Base-by-base conservation (phyloP, 2,329 filamentous ascomycete species). In the Trichoderma oligosporum region DNA sequence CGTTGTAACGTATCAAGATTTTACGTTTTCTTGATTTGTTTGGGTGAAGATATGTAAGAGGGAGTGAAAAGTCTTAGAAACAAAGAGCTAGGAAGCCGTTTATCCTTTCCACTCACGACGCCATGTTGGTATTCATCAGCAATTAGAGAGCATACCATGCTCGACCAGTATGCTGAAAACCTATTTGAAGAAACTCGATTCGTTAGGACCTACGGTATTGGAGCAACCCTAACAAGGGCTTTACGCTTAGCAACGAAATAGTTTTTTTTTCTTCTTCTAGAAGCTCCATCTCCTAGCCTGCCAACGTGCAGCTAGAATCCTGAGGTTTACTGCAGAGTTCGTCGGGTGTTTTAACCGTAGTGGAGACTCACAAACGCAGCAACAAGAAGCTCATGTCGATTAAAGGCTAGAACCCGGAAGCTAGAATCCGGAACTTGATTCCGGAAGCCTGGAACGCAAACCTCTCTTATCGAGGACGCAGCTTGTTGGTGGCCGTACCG, bases 321-420 rank as follows among this genome's bases (percentile, higher is more conserved):
- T 25, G 24, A 29, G 42, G 16, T 55, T 22, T 25, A 48, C 18
- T 49, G 27, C 51, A 44, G 24, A 49, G 33, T 29, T 41, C 24
- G 24, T 47, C 41, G 46, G 57, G 47, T 51, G 44, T 33, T 46
- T 25, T 41, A 56, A 29, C 45, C 57, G 46, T 9, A 20, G 45
- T 41, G 53, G 57, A 29, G 24, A 57, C 18, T 42, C 33, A 29
- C 57, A 59, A 59, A 57, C 57, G 46, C 35, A 57, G n/a, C 9
- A 24, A 14, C 9, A n/a, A 45, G 27, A 55, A 24, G 7, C 35
- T 27, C 45, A 55, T 29, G 22, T 18, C 11, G 45, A 7, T 12
- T 38, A 12, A 16, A 46, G 3, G 16, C 31, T 33, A 24, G 24
- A 46, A 29, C n/a, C 20, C 33, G 31, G 38, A 39, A 14, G 33